Evolutionary conservation across 2,329 filamentous ascomycete genomes (phyloP).

Genomic region (Fonsecaea pugnacius): DNA sequence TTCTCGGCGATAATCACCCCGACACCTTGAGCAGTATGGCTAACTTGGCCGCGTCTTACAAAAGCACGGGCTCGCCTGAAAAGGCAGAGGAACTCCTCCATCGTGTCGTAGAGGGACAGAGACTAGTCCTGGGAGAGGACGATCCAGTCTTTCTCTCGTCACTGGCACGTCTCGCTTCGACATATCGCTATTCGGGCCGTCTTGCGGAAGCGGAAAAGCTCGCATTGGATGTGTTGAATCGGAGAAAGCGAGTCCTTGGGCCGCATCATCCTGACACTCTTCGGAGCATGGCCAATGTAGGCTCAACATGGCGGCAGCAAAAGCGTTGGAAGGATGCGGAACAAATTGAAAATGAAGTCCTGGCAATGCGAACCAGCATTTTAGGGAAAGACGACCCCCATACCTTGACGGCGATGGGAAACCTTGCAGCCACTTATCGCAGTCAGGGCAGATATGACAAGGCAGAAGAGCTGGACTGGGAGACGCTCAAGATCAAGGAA

Average conservation of each 20-base stretch:
- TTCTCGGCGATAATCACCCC: neutral
- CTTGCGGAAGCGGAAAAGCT: neutral
- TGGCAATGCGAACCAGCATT: neutral
- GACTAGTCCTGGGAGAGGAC: neutral
- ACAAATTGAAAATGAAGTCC: neutral
- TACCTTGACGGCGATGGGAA: constrained; percentile 1
- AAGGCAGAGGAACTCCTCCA: constrained; percentile 1
- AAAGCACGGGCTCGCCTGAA: neutral
- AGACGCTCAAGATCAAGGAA: neutral
- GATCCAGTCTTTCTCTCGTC: neutral
- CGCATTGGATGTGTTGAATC: neutral
- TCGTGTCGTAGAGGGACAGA: neutral
- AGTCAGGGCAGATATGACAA: neutral
- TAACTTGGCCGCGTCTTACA: neutral
- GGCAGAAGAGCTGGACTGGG: neutral
- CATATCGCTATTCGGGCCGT: neutral
- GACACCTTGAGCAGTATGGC: constrained; percentile 6
- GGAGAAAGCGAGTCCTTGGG: neutral
- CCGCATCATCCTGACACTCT: neutral
- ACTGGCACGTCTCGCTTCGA: neutral
- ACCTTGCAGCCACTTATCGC: neutral
- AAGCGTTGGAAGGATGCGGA: neutral
- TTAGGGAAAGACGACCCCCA: neutral
- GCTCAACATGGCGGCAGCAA: neutral
- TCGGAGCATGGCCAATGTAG: neutral